Conservation (phyloP, 2,329 filamentous ascomycete species). For the Pseudocercospora fuligena region DNA sequence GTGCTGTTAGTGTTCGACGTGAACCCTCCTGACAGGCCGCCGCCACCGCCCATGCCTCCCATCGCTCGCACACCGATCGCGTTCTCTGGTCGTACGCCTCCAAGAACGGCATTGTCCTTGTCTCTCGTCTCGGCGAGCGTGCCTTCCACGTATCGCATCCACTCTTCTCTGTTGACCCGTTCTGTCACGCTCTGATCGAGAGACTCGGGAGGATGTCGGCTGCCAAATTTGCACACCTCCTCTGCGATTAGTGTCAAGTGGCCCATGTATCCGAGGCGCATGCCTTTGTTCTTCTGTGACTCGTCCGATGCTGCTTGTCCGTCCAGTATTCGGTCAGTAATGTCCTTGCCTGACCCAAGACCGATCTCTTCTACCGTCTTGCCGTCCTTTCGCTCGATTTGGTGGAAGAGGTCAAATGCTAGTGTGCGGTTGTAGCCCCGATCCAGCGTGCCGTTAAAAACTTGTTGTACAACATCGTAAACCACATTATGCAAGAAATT, state of each 20-base stretch:
- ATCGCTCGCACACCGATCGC: conserved; percentile 73
- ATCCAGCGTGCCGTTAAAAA: conserved; percentile 98
- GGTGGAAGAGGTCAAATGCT: conserved; percentile 81
- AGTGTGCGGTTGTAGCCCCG: conserved; percentile 88
- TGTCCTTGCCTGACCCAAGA: conserved; percentile 71
- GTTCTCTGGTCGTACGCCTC: conserved; percentile 90
- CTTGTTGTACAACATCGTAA: conserved; percentile 97
- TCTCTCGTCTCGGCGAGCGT: conserved; percentile 91
- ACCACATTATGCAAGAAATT: conserved; percentile 99
- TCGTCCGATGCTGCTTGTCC: conserved; percentile 87
- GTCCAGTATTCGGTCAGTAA: conserved; percentile 89
- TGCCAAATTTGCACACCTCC: conserved; percentile 97
- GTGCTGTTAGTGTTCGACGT: conserved; percentile 55
- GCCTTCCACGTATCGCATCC: conserved; percentile 94
- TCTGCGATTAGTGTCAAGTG: conserved; percentile 96
- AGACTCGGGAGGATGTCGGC: conserved; percentile 86
- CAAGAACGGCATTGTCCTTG: conserved; percentile 96
- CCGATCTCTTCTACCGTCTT: conserved; percentile 32
- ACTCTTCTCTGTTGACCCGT: conserved; percentile 84
- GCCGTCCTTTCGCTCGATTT: conserved; percentile 29
- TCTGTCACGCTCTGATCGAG: conserved; percentile 84
- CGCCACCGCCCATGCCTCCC: conserved; percentile 33
- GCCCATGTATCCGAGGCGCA: conserved; percentile 97
- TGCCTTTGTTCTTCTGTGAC: conserved; percentile 80
- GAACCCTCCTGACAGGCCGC: conserved; percentile 57